Conservation (phyloP, 2,329 filamentous ascomycete species). For the Beauveria medogensis region DNA sequence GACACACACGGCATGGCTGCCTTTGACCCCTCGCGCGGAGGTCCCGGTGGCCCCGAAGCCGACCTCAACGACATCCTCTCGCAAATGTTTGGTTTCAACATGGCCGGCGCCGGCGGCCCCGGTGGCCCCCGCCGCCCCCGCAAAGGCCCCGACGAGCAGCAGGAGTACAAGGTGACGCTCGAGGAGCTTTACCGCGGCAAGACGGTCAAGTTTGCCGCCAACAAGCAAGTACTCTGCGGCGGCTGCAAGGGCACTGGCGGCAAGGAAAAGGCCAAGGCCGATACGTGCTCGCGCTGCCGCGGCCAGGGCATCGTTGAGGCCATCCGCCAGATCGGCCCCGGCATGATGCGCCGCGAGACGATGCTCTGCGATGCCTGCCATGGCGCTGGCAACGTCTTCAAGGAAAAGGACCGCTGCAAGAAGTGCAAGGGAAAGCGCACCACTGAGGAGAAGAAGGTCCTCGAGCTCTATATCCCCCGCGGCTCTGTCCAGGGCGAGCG, state of each 20-base stretch:
- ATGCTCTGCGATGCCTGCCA: conserved; percentile 76
- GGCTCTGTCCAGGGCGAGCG: conserved; percentile 81
- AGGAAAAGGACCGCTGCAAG: conserved; percentile 96
- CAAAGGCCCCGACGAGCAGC: conserved; percentile 76
- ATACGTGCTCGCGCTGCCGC: conserved; percentile 75
- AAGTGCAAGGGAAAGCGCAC: conserved; percentile 95
- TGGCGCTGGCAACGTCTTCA: conserved; percentile 78
- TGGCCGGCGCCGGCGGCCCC: conserved; percentile 45
- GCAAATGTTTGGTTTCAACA: conserved; percentile 82
- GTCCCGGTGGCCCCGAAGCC: conserved; percentile 58
- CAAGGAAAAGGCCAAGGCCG: conserved; percentile 82
- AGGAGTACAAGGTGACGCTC: conserved; percentile 81
- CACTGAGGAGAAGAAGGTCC: conserved; percentile 79
- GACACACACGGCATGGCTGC: conserved; percentile 93
- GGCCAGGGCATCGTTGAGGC: conserved; percentile 71
- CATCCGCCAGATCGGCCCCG: conserved; percentile 76
- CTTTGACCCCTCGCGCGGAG: conserved; percentile 70
- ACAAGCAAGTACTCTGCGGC: conserved; percentile 84
- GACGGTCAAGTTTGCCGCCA: conserved; percentile 92
- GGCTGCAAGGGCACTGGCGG: conserved; percentile 84
- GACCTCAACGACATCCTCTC: conserved; percentile 89
- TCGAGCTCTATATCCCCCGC: conserved; percentile 92
- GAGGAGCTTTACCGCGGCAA: conserved; percentile 98
- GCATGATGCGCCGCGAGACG: conserved; percentile 73
- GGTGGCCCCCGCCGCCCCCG: conserved; percentile 53